Evolutionary conservation across 164 flowering plant genomes (phyloP).

Genomic region (Berberis vulgaris): DNA sequence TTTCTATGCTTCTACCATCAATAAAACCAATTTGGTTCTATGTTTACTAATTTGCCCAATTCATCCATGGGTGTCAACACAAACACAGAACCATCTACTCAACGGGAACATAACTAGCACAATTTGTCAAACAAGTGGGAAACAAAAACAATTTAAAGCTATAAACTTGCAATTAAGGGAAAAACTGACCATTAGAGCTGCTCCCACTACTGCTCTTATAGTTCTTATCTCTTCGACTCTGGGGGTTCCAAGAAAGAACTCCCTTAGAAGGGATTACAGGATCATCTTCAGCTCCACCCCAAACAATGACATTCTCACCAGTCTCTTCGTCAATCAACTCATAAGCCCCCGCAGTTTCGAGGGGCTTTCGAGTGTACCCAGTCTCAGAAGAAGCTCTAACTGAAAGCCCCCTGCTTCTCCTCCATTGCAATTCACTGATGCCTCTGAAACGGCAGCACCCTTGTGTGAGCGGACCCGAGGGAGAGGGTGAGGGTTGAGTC

Average conservation of each 20-base stretch:
- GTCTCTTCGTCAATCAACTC: slow-evolving; percentile 42
- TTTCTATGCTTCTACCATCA: too few species aligned
- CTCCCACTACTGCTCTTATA: not conserved
- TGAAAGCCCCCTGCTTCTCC: slow-evolving; percentile 2
- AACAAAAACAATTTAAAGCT: not conserved
- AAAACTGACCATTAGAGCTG: slow-evolving; percentile 5
- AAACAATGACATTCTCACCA: slow-evolving; percentile 41
- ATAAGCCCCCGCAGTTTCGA: slow-evolving; percentile 51
- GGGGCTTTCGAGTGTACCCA: slow-evolving; percentile 26
- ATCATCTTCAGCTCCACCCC: slow-evolving; percentile 36
- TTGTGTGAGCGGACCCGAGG: too few species aligned
- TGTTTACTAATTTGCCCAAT: not conserved
- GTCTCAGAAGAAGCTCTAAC: slow-evolving; percentile 11
- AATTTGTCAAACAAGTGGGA: not conserved
- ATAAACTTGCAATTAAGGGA: not conserved
- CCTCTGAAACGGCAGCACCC: too few species aligned
- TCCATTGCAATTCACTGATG: not conserved
- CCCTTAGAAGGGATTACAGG: slow-evolving; percentile 29
- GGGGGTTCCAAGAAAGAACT: slow-evolving; percentile 41
- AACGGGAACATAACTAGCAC: not conserved
- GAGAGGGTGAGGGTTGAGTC: too few species aligned
- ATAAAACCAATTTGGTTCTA: too few species aligned
- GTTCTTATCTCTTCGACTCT: not conserved
- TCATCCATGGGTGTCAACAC: not conserved
- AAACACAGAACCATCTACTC: not conserved